A percentile compares a stretch with the other conserved stretches of the same genome.
phyloP scores from a whole-genome alignment of 208 protist genomes.

The Acanthamoeba culbertsoni region DNA sequence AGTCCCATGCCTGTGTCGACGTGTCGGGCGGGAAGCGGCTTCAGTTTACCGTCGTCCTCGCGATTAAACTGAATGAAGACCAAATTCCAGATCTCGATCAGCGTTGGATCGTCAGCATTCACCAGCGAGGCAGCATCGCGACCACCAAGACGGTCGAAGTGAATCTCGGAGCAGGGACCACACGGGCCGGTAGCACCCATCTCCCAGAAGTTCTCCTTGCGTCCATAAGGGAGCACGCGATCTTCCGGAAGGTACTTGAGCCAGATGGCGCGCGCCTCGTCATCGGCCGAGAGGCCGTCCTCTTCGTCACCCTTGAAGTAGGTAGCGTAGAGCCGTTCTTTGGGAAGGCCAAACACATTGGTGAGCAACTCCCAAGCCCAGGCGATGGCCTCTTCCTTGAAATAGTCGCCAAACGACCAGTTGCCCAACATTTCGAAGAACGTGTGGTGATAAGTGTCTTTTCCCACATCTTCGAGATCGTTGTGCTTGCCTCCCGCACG shows the following conservation, averaged over 20 bases:
- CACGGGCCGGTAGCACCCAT: slow-evolving; percentile 74
- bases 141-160: slow-evolving; percentile 84
- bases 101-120: slow-evolving; percentile 98
- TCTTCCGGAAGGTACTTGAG: slow-evolving; percentile 84
- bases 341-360: slow-evolving; percentile 75
- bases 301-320: slow-evolving; percentile 96
- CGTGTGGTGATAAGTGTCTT: slow-evolving; percentile 78
- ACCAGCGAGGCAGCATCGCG: slow-evolving; percentile 94
- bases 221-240: slow-evolving; percentile 10
- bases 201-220: slow-evolving; percentile 77
- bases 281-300: slow-evolving; percentile 90
- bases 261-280: slow-evolving; percentile 93
- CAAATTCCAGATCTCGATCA: slow-evolving; percentile 85
- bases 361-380: slow-evolving; percentile 78
- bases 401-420: slow-evolving; percentile 79
- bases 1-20: slow-evolving; percentile 82
- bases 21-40: neutral
- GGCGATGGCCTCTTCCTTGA: slow-evolving; percentile 75
- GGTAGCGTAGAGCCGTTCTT: slow-evolving; percentile 96
- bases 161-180: slow-evolving; percentile 79
- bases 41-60: slow-evolving; percentile 1
- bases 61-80: slow-evolving; percentile 76
- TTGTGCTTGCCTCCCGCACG: slow-evolving; percentile 80
- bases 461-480: slow-evolving; percentile 79
- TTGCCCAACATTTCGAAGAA: slow-evolving; percentile 84